These are phyloP conservation scores for Penicillium sp. DNA, from an alignment of 2,329 filamentous ascomycete species.

Conservation along the genomic window DNA sequence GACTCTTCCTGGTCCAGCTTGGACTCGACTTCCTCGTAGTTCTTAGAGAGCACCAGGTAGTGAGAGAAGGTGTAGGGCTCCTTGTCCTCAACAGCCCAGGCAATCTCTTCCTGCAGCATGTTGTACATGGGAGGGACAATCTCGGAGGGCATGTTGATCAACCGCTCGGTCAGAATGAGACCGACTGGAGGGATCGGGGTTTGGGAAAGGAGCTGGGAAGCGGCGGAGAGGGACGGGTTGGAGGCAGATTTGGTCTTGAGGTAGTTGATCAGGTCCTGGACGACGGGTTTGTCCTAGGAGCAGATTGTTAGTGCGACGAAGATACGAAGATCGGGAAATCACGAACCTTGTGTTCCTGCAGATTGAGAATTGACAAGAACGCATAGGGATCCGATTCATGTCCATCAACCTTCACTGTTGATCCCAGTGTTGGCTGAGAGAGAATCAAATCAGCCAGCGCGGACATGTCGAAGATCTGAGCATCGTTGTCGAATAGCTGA, in stretches of 20 bases:
- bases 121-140: slow-evolving; percentile 90
- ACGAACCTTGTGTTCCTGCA: slow-evolving; percentile 66
- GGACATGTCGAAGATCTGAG: slow-evolving; percentile 81
- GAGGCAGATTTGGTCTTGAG: slow-evolving; percentile 56
- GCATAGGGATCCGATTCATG: slow-evolving; percentile 91
- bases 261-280: slow-evolving; percentile 71
- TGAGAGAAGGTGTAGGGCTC: slow-evolving; percentile 93
- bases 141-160: slow-evolving; percentile 96
- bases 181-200: slow-evolving; percentile 64
- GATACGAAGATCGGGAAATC: not conserved
- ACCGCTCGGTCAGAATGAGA: slow-evolving; percentile 82
- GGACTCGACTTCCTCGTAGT: slow-evolving; percentile 85
- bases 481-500: slow-evolving; percentile 88
- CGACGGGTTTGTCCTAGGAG: slow-evolving; percentile 62
- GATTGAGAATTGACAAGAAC: slow-evolving; percentile 83
- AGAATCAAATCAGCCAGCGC: slow-evolving; percentile 82
- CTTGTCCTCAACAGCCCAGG: slow-evolving; percentile 81
- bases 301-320: not conserved
- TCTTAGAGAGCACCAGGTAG: slow-evolving; percentile 87
- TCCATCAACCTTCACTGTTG: slow-evolving; percentile 95
- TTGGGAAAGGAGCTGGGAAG: slow-evolving; percentile 59
- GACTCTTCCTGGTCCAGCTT: slow-evolving; percentile 67
- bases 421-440: slow-evolving; percentile 81
- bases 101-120: slow-evolving; percentile 89
- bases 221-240: slow-evolving; percentile 55